Base-by-base conservation (phyloP, 2,329 filamentous ascomycete species). In the Cercospora berteroae region DNA sequence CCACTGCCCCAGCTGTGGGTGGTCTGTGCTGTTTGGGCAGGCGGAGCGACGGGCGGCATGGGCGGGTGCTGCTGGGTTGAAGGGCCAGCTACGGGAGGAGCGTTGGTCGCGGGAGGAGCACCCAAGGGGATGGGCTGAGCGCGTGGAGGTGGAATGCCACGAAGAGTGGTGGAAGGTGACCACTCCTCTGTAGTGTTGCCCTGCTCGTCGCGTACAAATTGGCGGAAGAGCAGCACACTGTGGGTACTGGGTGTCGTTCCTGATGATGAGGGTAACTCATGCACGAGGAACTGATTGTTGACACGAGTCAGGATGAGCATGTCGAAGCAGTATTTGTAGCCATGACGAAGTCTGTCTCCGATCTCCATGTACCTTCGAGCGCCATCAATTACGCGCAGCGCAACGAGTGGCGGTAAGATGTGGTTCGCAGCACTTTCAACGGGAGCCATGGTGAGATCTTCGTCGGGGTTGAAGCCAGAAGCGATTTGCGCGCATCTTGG, bases 321-420 rank as follows among this genome's bases (percentile, higher is more conserved):
- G 9, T 55, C 44, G 7, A 63, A 25, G 18, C 50, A 31, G 36
- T 20, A 55, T 3, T 33, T 33, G 3, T 16, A 9, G n/a, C 44
- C 44, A 12, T 33, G 44, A n/a, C 48, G 48, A 23, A 16, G 7
- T 20, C 60, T n/a, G n/a, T 29, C 25, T 13, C 60, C 42, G 18
- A 63, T 55, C 29, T 63, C 60, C 16, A 63, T 13, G 29, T 55
- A 63, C 27, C 12, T 31, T 12, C 60, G 27, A 7, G 60, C 60
- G 33, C 60, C 55, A 29, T 63, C 60, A 7, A 63, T 63, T 5
- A 25, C 60, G 18, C 44, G 42, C 16, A 52, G 18, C 9, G 48
- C 29, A 2, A 23, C 10, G 29, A 63, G 29, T 13, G 44, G 44
- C 18, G 48, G 44, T 7, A 20, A 8, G 27, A 50, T 20, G 10